Evolutionary conservation across 225 moss, liverwort and hornwort genomes (phyloP).

Genomic region (Marchantia paleacea): DNA sequence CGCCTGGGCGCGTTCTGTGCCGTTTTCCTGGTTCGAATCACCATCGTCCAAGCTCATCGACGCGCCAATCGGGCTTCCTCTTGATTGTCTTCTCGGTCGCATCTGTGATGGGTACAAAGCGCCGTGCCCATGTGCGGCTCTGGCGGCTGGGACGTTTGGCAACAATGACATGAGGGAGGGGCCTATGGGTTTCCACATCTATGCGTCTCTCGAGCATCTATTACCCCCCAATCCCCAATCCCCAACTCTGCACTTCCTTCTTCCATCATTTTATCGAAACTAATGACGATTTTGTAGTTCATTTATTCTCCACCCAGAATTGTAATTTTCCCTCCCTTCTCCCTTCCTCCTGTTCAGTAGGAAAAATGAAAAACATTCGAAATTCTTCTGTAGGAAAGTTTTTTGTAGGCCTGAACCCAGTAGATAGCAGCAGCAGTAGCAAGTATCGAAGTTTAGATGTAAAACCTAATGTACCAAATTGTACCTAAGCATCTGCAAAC

Average conservation of each 20-base stretch:
- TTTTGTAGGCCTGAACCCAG: too few relatives aligned
- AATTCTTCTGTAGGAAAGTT: too few relatives aligned
- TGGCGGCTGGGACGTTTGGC: conserved; percentile 60
- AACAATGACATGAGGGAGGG: conserved; percentile 47
- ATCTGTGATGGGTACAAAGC: conserved; percentile 56
- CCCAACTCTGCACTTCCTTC: neutral
- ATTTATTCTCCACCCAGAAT: neutral
- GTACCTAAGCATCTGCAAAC: too few relatives aligned
- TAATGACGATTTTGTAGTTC: neutral
- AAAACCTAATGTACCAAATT: too few relatives aligned
- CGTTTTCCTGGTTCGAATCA: conserved; percentile 52
- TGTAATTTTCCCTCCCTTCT: too few relatives aligned
- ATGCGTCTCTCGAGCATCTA: conserved; percentile 33
- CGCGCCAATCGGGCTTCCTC: conserved; percentile 67
- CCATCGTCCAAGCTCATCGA: conserved; percentile 46
- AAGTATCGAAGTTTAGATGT: too few relatives aligned
- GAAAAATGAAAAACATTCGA: too few relatives aligned
- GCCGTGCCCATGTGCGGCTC: conserved; percentile 57
- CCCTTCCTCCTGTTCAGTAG: too few relatives aligned
- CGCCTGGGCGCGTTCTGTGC: conserved; percentile 50
- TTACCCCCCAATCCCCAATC: neutral
- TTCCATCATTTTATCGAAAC: too few relatives aligned
- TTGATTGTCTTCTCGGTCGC: conserved; percentile 66
- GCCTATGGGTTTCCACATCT: conserved; percentile 77
- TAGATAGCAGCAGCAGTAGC: too few relatives aligned